Conservation (phyloP, 805 yeast species). For the Yarrowia alimentaria region DNA sequence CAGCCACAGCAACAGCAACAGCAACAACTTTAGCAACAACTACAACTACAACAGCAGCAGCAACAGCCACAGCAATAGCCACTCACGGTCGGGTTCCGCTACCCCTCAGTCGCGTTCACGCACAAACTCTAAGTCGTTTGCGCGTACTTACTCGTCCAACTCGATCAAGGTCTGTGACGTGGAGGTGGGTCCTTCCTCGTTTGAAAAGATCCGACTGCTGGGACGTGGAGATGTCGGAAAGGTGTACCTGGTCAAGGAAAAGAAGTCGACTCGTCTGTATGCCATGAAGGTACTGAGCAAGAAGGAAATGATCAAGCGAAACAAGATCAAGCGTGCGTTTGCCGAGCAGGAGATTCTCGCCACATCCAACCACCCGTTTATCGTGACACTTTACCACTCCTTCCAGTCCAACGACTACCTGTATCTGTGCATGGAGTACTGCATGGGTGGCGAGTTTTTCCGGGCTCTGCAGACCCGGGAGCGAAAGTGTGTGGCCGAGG, state of each 20-base stretch:
- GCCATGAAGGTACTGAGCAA: slow-evolving; percentile 93
- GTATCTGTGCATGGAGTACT: slow-evolving; percentile 95
- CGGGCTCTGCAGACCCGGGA: slow-evolving; percentile 90
- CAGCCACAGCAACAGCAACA: slow-evolving; percentile 6
- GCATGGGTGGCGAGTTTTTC: slow-evolving; percentile 99
- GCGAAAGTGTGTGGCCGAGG: slow-evolving; percentile 79
- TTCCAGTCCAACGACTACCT: slow-evolving; percentile 91
- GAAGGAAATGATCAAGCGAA: slow-evolving; percentile 90
- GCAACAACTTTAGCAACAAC: too few relatives aligned
- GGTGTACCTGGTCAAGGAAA: slow-evolving; percentile 87
- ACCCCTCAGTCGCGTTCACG: slow-evolving; percentile 33
- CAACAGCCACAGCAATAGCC: slow-evolving; percentile 10
- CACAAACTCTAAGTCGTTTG: slow-evolving; percentile 49
- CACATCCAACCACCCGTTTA: slow-evolving; percentile 94
- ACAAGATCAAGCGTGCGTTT: slow-evolving; percentile 88
- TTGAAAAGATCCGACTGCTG: slow-evolving; percentile 82
- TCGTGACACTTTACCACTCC: slow-evolving; percentile 92
- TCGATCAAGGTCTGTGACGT: slow-evolving; percentile 72
- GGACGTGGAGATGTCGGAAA: slow-evolving; percentile 99
- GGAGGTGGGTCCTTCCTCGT: slow-evolving; percentile 81
- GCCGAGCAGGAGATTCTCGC: slow-evolving; percentile 97
- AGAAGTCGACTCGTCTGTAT: slow-evolving; percentile 65
- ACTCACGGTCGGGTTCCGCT: slow-evolving; percentile 16
- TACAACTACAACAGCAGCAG: not conserved
- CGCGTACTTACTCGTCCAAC: slow-evolving; percentile 67